Conservation (phyloP, 768 basidiomycete species). For the Lactifluus subvellereus region DNA sequence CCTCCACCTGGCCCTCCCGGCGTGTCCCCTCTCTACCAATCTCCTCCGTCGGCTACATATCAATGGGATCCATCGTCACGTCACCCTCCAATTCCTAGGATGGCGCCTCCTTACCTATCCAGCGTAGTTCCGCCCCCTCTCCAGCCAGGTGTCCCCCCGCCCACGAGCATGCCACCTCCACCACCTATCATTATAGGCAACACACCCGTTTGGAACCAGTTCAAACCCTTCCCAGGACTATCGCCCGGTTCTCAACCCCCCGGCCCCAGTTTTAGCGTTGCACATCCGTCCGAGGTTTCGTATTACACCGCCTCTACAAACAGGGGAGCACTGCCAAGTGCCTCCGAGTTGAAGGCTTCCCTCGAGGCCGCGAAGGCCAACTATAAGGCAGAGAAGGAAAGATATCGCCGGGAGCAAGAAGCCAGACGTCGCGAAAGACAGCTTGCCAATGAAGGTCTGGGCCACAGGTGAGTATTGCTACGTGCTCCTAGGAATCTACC, state of each 20-base stretch:
- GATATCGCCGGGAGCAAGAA: constrained; percentile 55
- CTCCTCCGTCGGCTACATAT: background rate
- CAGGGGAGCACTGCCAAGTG: background rate
- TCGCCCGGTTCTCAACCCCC: background rate
- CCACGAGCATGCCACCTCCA: background rate
- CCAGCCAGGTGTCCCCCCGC: background rate
- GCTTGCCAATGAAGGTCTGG: background rate
- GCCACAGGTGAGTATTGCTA: constrained; percentile 9
- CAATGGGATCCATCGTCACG: background rate
- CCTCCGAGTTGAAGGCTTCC: constrained; percentile 26
- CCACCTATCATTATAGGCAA: background rate
- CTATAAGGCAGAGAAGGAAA: constrained; percentile 68
- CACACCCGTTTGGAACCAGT: constrained; percentile 19
- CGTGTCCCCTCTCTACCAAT: background rate
- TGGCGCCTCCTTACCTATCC: background rate
- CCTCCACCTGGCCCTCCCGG: background rate
- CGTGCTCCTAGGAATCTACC: background rate
- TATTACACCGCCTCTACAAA: constrained; percentile 20
- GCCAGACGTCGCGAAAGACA: constrained; percentile 29
- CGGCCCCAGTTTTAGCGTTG: background rate
- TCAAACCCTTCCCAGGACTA: constrained; percentile 16
- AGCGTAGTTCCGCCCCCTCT: background rate
- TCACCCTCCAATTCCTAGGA: background rate
- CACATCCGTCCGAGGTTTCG: constrained; percentile 21
- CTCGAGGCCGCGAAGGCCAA: constrained; percentile 60